Conservation (phyloP, 2,329 filamentous ascomycete genomes). For the Diaporthe citrichinensis region DNA sequence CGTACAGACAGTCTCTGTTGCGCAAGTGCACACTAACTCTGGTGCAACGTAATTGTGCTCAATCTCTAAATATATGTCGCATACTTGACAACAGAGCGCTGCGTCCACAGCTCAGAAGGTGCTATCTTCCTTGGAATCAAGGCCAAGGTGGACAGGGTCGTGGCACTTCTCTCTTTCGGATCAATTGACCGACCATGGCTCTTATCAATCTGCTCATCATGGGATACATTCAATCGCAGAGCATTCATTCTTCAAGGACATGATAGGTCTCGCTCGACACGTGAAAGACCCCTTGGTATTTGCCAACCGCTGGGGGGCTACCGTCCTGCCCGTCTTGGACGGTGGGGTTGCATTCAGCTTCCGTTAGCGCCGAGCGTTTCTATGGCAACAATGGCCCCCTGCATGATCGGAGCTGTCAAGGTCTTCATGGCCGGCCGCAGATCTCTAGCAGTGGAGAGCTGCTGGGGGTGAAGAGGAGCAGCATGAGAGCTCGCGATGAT, state of each 20-base stretch:
- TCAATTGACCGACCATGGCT: neutral
- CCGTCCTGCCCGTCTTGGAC: constrained; percentile 12
- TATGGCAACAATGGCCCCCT: constrained; percentile 37
- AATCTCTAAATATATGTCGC: neutral
- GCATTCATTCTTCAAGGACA: neutral
- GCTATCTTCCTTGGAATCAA: neutral
- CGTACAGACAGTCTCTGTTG: neutral
- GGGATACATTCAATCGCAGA: neutral
- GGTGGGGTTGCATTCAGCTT: constrained; percentile 33
- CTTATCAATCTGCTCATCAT: neutral
- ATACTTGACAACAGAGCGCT: neutral
- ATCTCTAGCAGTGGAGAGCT: constrained; percentile 39
- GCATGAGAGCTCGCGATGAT: neutral
- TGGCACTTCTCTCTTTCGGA: too few species aligned
- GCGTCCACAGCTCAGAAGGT: neutral
- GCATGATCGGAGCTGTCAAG: constrained; percentile 31
- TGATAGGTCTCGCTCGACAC: neutral
- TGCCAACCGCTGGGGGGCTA: constrained; percentile 25
- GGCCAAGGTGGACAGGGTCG: too few species aligned
- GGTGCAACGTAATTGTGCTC: neutral
- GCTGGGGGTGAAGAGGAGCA: neutral
- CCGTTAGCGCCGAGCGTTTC: constrained; percentile 36
- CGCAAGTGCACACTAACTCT: neutral
- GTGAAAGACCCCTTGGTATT: constrained; percentile 10
- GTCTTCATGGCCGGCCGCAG: constrained; percentile 29